Evolutionary conservation across 2,329 filamentous ascomycete species (phyloP).

Genomic region (Penicillium vulpinum): DNA sequence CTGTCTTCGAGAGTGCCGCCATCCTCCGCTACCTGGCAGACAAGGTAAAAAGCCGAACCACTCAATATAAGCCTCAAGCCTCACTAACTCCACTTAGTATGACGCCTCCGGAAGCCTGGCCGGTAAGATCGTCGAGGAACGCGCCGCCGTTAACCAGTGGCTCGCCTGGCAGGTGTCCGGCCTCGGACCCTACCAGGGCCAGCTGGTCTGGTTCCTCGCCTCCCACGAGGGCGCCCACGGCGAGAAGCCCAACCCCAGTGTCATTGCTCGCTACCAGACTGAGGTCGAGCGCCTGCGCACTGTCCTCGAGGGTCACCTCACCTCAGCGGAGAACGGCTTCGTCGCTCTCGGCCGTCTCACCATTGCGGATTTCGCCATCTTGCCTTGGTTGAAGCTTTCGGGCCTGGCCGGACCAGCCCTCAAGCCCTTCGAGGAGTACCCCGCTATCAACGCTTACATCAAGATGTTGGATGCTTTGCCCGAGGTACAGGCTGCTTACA

Average conservation of each 20-base stretch:
- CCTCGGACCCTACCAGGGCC: constrained; percentile 11
- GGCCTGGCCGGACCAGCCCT: constrained; percentile 1
- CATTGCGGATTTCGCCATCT: constrained; percentile 11
- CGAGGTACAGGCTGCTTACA: constrained; percentile 2
- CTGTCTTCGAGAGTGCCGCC: constrained; percentile 53
- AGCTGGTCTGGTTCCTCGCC: constrained; percentile 8
- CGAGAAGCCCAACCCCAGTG: constrained; percentile 4
- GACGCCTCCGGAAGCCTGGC: constrained; percentile 4
- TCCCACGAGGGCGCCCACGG: constrained; percentile 11
- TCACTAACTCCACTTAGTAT: constrained; percentile 1
- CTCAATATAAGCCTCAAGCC: not conserved
- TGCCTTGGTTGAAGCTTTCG: constrained; percentile 8
- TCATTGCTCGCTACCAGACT: constrained; percentile 9
- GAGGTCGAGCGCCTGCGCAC: constrained; percentile 11
- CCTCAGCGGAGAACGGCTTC: constrained; percentile 2
- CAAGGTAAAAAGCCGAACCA: not conserved
- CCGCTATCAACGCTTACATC: not conserved
- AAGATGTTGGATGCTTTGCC: constrained; percentile 1
- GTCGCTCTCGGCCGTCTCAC: constrained; percentile 8
- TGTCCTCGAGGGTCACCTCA: constrained; percentile 8
- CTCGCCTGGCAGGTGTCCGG: constrained; percentile 12
- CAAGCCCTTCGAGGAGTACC: constrained; percentile 4
- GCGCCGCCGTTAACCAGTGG: constrained; percentile 9
- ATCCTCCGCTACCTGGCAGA: constrained; percentile 51
- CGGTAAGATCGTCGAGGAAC: constrained; percentile 6